A percentile compares a stretch with the other conserved stretches of the same genome.
Conservation (phyloP, 768 basidiomycete genomes). For the Mrakia hoshinonis region DNA sequence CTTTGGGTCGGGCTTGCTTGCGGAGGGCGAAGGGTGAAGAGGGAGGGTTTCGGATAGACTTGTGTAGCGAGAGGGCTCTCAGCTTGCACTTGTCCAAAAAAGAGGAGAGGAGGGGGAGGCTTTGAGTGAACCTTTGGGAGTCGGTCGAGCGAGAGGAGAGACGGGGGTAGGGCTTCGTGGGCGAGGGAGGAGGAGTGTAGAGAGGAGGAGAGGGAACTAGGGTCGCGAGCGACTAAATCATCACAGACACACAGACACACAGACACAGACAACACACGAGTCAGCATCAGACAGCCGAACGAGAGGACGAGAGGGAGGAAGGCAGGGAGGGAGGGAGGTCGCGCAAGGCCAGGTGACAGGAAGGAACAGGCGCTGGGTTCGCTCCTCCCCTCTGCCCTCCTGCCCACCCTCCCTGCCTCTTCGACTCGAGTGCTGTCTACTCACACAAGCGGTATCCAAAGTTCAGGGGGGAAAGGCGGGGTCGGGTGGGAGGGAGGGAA, state of each 20-base stretch:
- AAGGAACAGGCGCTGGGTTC: not conserved
- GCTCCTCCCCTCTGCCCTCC: not conserved
- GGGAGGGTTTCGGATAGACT: conserved; percentile 1
- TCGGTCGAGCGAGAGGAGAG: not conserved
- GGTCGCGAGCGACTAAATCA: conserved; percentile 25
- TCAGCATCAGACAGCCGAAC: not conserved
- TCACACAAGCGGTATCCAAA: conserved; percentile 28
- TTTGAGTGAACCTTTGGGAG: not conserved
- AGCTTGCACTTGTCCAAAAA: conserved; percentile 17
- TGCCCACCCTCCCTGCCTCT: not conserved
- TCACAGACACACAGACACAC: not conserved
- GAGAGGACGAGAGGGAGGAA: not conserved
- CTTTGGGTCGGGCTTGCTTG: not conserved
- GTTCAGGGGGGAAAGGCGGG: conserved; percentile 8
- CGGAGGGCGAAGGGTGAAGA: not conserved
- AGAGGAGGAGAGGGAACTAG: conserved; percentile 13
- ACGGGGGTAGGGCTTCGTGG: not conserved
- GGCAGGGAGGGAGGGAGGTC: not conserved
- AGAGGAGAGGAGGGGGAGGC: not conserved
- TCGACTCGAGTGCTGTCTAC: not conserved
- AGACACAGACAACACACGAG: too few relatives aligned
- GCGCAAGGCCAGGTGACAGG: conserved; percentile 5
- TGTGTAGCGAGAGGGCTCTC: conserved; percentile 24
- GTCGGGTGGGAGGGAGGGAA: not conserved
- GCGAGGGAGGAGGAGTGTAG: not conserved